Evolutionary conservation across 306 rosid species (phyloP).

Genomic region (Prunus padus): DNA sequence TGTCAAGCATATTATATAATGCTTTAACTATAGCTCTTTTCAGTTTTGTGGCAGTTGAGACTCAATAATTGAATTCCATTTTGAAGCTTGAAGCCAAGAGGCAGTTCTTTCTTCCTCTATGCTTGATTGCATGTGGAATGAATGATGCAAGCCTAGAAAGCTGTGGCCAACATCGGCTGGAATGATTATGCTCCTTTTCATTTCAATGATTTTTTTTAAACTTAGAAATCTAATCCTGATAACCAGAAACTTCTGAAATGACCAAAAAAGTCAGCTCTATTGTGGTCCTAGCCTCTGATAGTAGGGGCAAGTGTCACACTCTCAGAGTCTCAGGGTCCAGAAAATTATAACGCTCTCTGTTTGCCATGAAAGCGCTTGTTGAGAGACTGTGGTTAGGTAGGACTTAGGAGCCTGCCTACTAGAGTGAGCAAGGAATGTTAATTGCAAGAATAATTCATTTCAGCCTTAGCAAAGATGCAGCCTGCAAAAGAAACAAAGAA

Average conservation of each 20-base stretch:
- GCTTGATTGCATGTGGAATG: neutral
- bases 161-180: neutral
- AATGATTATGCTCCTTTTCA: neutral
- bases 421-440: constrained; percentile 40
- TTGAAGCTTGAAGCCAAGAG: neutral
- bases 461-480: constrained; percentile 55
- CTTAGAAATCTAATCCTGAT: neutral
- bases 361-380: neutral
- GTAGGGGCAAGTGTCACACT: neutral
- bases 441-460: constrained; percentile 28
- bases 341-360: neutral
- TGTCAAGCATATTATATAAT: neutral
- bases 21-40: neutral
- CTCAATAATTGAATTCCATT: neutral
- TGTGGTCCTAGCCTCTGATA: neutral
- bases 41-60: neutral
- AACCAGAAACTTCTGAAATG: neutral
- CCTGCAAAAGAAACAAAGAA: constrained; percentile 15
- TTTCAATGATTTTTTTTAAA: neutral
- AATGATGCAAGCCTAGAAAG: neutral
- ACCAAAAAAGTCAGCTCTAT: neutral
- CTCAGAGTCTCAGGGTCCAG: constrained; percentile 9
- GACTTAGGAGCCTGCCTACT: neutral
- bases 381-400: constrained; percentile 22
- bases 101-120: neutral